Conservation (phyloP, 176 grass and related monocot species). For the Hordeum vulgare region MorexV3_pseudomolecules_assembly NC_058519.1:644956949-644957448, state of each 20-base stretch:
- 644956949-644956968: neutral
- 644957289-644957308: slow-evolving; percentile 23
- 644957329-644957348: slow-evolving; percentile 92
- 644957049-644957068: slow-evolving; percentile 78
- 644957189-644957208: slow-evolving; percentile 10
- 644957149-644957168: slow-evolving; percentile 26
- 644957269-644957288: neutral
- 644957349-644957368: slow-evolving; percentile 66
- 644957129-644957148: slow-evolving; percentile 91
- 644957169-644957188: slow-evolving; percentile 1
- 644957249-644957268: neutral
- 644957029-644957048: slow-evolving; percentile 4
- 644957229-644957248: neutral
- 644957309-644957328: slow-evolving; percentile 92
- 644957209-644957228: neutral
- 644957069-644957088: slow-evolving; percentile 58
- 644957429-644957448: slow-evolving; percentile 8
- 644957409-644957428: slow-evolving; percentile 40
- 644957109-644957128: slow-evolving; percentile 57
- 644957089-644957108: slow-evolving; percentile 68
- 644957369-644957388: slow-evolving; percentile 85
- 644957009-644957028: neutral
- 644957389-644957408: slow-evolving; percentile 83
- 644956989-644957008: neutral
- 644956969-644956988: neutral